Conservation (phyloP, 106 monocot genomes). For the Phalaenopsis aphrodite region DNA sequence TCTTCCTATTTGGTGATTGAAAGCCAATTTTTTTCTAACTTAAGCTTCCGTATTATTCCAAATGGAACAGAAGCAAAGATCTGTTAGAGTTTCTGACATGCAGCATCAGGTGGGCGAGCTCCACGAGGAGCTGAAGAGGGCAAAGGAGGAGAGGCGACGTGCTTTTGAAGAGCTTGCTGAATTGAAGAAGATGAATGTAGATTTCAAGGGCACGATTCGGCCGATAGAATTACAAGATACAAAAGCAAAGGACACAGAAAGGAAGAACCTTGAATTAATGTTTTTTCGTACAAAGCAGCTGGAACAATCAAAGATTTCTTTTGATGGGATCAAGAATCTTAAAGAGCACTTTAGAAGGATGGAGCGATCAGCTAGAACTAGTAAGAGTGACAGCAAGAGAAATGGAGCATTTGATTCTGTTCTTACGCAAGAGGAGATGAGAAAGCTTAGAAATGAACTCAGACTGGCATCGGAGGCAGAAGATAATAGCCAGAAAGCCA, state of each 20-base stretch:
- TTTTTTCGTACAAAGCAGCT: conserved; percentile 2
- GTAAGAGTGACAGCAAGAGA: background rate
- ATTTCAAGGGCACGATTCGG: background rate
- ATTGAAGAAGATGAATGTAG: conserved; percentile 16
- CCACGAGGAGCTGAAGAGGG: conserved; percentile 48
- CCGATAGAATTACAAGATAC: background rate
- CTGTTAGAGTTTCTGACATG: conserved; percentile 19
- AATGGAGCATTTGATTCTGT: background rate
- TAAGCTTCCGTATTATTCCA: background rate
- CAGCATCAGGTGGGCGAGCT: conserved; percentile 34
- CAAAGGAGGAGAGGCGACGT: conserved; percentile 35
- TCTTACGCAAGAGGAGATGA: background rate
- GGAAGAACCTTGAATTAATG: background rate
- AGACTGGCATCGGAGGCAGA: conserved; percentile 4
- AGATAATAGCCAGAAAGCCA: conserved; percentile 26
- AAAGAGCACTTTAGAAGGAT: background rate
- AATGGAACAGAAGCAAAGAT: conserved; percentile 5
- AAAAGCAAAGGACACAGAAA: background rate
- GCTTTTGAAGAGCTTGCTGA: conserved; percentile 35
- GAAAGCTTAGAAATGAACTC: conserved; percentile 3
- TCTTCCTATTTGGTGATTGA: background rate
- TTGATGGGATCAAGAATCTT: conserved; percentile 5
- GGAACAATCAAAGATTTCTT: conserved; percentile 5
- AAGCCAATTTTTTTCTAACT: background rate
- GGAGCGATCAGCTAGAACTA: conserved; percentile 3